These are phyloP conservation scores for Stenogyne calaminthoides DNA, from an alignment of 305 asterid genomes.

Conservation along the genomic window DNA sequence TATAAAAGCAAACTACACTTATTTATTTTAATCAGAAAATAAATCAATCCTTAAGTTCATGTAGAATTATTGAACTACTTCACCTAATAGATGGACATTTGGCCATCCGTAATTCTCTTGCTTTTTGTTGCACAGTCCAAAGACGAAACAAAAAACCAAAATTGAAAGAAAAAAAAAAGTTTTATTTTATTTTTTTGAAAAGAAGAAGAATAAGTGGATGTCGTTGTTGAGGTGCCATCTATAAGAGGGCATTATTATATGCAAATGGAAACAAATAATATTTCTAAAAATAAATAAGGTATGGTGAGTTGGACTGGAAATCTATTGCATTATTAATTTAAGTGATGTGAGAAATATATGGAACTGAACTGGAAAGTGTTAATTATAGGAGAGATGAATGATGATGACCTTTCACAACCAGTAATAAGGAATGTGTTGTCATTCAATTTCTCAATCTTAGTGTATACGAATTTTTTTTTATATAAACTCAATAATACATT, in stretches of 20 bases:
- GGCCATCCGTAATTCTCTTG: background rate
- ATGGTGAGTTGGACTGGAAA: conserved; percentile 3
- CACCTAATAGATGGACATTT: background rate
- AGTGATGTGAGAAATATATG: too few relatives aligned
- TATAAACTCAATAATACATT: too few relatives aligned
- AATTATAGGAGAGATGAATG: conserved; percentile 4
- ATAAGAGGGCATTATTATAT: background rate
- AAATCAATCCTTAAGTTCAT: background rate
- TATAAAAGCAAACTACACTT: background rate
- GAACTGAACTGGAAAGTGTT: conserved; percentile 5
- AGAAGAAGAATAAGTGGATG: background rate
- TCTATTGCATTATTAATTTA: background rate
- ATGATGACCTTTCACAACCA: conserved; percentile 10
- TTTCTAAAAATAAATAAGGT: conserved; percentile 17
- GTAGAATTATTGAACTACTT: background rate
- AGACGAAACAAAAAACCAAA: background rate
- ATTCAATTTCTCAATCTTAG: conserved; percentile 19
- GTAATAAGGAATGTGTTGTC: conserved; percentile 23
- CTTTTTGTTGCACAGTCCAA: background rate
- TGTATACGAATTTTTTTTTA: too few relatives aligned
- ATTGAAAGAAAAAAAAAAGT: background rate
- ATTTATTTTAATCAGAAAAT: background rate
- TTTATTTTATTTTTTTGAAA: too few relatives aligned
- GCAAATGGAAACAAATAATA: conserved; percentile 16
- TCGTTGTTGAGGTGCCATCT: background rate